phyloP scores from a whole-genome alignment of 768 basidiomycete species.

The Lentinula edodes region DNA sequence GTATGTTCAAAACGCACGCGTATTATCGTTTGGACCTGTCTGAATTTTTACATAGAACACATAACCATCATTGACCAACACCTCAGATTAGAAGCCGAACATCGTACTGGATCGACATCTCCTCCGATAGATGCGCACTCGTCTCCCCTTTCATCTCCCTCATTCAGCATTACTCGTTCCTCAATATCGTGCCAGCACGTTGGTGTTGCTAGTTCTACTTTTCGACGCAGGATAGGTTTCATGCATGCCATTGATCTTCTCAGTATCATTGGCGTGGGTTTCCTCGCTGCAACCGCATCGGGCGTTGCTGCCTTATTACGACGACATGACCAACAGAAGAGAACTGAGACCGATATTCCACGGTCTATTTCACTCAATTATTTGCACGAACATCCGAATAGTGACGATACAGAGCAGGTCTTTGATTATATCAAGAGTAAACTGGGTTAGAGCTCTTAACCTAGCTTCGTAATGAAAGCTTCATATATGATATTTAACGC shows the following conservation, averaged over 20 bases:
- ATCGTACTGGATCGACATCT: background rate
- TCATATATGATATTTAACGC: background rate
- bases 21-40: background rate
- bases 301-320: conserved; percentile 1
- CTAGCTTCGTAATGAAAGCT: background rate
- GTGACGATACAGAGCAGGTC: background rate
- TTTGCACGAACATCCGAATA: background rate
- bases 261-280: background rate
- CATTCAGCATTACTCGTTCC: background rate
- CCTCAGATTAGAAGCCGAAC: background rate
- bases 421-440: conserved; percentile 5
- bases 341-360: background rate
- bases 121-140: background rate
- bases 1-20: background rate
- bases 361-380: background rate
- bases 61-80: background rate
- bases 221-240: conserved; percentile 1
- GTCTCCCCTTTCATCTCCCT: background rate
- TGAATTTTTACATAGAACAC: background rate
- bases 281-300: background rate
- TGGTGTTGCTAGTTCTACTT: background rate
- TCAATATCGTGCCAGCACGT: background rate
- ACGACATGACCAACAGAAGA: background rate
- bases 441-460: background rate
- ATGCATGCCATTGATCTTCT: conserved; percentile 5